Conservation (phyloP, 2,329 filamentous ascomycete genomes). For the Geosmithia morbida region DNA sequence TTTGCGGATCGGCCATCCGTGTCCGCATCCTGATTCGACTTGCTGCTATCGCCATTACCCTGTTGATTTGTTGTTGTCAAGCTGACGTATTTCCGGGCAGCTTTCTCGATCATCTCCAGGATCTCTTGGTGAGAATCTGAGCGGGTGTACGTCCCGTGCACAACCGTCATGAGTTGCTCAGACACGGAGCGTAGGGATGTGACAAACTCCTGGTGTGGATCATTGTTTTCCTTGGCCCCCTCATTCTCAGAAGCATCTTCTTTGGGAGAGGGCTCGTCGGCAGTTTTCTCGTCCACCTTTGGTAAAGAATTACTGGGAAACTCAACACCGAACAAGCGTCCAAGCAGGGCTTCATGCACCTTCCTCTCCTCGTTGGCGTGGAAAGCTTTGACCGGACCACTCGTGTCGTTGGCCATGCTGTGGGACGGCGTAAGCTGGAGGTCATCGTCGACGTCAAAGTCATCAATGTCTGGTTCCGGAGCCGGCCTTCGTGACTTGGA, state of each 20-base stretch:
- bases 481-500: conserved; percentile 19
- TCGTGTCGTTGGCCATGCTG: conserved; percentile 19
- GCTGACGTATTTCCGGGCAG: conserved; percentile 34
- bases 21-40: not conserved
- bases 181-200: conserved; percentile 23
- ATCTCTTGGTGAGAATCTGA: conserved; percentile 27
- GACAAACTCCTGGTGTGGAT: conserved; percentile 15
- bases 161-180: conserved; percentile 23
- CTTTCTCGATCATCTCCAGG: conserved; percentile 33
- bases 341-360: conserved; percentile 36
- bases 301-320: not conserved
- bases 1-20: not conserved
- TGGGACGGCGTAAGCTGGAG: conserved; percentile 27
- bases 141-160: conserved; percentile 20
- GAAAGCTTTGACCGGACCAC: conserved; percentile 27
- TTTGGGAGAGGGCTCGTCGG: not conserved
- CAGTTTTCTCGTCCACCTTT: not conserved
- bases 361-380: conserved; percentile 38
- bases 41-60: not conserved
- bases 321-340: conserved; percentile 36
- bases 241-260: not conserved
- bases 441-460: conserved; percentile 40
- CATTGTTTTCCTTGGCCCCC: conserved; percentile 4
- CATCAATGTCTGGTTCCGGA: conserved; percentile 26
- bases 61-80: conserved; percentile 5